Conservation (phyloP, 805 yeast genomes). For the Barnettozyma wickerhamii region DNA sequence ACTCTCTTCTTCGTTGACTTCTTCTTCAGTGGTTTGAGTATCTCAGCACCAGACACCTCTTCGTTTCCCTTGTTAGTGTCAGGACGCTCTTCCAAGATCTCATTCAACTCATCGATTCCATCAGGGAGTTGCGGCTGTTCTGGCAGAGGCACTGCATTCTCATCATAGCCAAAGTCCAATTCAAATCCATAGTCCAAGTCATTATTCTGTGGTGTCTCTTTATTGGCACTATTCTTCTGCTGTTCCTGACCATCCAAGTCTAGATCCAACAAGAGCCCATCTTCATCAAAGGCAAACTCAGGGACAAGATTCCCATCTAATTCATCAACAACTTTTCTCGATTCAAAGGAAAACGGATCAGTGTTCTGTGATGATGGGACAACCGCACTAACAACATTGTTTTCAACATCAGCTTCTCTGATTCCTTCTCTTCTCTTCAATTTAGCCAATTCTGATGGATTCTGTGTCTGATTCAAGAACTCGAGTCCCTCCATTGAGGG, state of each 20-base stretch:
- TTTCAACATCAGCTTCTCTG: slow-evolving; percentile 15
- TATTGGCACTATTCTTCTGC: background rate
- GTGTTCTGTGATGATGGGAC: slow-evolving; percentile 8
- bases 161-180: slow-evolving; percentile 8
- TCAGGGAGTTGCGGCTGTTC: slow-evolving; percentile 5
- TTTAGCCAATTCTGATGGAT: background rate
- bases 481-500: slow-evolving; percentile 21
- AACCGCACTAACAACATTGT: slow-evolving; percentile 12
- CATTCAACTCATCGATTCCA: slow-evolving; percentile 14
- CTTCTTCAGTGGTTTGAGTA: no score
- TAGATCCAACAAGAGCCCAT: slow-evolving; percentile 22
- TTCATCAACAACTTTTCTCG: slow-evolving; percentile 9
- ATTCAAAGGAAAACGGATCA: slow-evolving; percentile 4
- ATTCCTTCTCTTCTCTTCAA: slow-evolving; percentile 10
- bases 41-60: no score
- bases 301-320: slow-evolving; percentile 14
- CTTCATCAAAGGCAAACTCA: slow-evolving; percentile 25
- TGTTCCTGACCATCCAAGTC: slow-evolving; percentile 1
- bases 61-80: background rate
- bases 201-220: background rate
- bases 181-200: slow-evolving; percentile 8
- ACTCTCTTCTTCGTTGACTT: background rate
- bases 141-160: slow-evolving; percentile 1
- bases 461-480: slow-evolving; percentile 8
- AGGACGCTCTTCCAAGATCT: slow-evolving; percentile 8